Percentiles rank a stretch among this genome's conserved stretches.
These are phyloP conservation scores for Pythium graminicola DNA, from an alignment of 352 stramenopile genomes.

Conservation along the genomic window DNA sequence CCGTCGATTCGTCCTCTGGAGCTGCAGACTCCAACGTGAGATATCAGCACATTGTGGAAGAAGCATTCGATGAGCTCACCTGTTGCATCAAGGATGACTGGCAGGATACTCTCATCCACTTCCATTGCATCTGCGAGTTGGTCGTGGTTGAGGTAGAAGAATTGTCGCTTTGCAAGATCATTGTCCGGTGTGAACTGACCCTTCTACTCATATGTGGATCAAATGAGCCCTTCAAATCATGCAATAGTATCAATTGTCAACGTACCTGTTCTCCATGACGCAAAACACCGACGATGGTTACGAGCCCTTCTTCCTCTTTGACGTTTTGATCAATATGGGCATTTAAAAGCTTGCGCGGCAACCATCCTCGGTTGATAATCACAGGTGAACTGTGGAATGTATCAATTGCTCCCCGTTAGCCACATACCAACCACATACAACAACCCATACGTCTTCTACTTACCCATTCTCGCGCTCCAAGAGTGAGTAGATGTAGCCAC, in stretches of 20 bases:
- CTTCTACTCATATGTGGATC: no score
- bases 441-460: conserved; percentile 2
- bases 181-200: conserved; percentile 80
- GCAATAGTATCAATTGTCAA: neutral
- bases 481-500: conserved; percentile 82
- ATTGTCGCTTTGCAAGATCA: conserved; percentile 60
- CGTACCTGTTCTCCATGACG: conserved; percentile 71
- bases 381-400: conserved; percentile 47
- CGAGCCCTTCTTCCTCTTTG: conserved; percentile 46
- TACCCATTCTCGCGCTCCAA: conserved; percentile 64
- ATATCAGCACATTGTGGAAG: neutral
- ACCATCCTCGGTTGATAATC: conserved; percentile 81
- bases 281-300: conserved; percentile 68
- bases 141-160: conserved; percentile 80
- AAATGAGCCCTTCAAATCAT: neutral
- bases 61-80: conserved; percentile 24
- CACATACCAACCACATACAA: neutral
- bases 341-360: conserved; percentile 71
- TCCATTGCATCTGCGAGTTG: conserved; percentile 74
- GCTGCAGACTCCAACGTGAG: conserved; percentile 20
- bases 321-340: conserved; percentile 49
- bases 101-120: conserved; percentile 47
- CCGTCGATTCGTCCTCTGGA: conserved; percentile 23
- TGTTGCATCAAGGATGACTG: conserved; percentile 71
- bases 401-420: neutral